Percentiles rank a stretch among this genome's conserved stretches.
phyloP scores from a whole-genome alignment of 371 early-diverging fungal genomes.

The Mortierella sp. region DNA sequence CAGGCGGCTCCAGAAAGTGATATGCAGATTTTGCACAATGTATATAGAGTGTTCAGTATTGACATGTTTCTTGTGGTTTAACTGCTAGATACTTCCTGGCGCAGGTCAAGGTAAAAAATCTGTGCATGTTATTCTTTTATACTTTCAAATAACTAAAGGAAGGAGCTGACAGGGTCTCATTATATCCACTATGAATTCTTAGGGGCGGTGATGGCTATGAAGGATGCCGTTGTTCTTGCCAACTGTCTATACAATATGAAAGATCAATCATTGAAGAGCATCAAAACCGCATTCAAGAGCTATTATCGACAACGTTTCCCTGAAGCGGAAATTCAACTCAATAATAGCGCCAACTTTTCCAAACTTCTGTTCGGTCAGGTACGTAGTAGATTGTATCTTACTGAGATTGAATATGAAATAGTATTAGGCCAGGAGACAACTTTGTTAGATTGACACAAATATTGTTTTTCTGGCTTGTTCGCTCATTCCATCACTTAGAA shows the following conservation, averaged over 20 bases:
- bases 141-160: too few species aligned
- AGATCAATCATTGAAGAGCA: not conserved
- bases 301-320: slow-evolving; percentile 9
- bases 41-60: not conserved
- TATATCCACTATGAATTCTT: too few species aligned
- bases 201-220: slow-evolving; percentile 18
- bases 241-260: slow-evolving; percentile 10
- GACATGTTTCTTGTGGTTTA: not conserved
- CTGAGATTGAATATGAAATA: too few species aligned
- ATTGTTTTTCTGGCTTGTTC: too few species aligned
- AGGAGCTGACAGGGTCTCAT: not conserved
- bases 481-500: too few species aligned
- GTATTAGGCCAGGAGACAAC: too few species aligned
- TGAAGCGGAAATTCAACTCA: not conserved
- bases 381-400: too few species aligned
- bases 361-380: slow-evolving; percentile 8
- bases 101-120: slow-evolving; percentile 10
- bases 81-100: slow-evolving; percentile 5
- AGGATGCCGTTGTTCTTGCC: slow-evolving; percentile 12
- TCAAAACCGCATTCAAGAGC: slow-evolving; percentile 12
- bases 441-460: too few species aligned
- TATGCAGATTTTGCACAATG: not conserved
- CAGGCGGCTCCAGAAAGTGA: too few species aligned
- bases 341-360: not conserved
- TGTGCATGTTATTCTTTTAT: not conserved